Evolutionary conservation across 345 rosid species (phyloP).

Genomic region (Laguncularia racemosa): DNA sequence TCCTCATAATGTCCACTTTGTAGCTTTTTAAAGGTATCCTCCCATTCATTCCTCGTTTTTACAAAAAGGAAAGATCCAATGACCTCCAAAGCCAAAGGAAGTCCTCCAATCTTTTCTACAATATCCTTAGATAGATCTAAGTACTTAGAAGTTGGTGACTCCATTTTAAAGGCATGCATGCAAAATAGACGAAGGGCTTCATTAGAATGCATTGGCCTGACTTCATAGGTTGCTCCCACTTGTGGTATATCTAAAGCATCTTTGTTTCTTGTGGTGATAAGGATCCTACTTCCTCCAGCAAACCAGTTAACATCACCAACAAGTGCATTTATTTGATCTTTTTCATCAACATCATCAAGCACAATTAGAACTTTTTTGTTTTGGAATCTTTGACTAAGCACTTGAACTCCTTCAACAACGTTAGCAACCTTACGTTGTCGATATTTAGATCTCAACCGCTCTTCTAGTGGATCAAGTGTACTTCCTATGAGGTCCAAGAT

Average conservation of each 20-base stretch:
- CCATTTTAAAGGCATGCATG: background rate
- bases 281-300: too few species aligned
- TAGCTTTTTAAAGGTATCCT: background rate
- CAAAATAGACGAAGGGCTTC: slow-evolving; percentile 1
- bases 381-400: background rate
- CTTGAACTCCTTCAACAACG: background rate
- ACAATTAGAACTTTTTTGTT: background rate
- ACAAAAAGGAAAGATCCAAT: background rate
- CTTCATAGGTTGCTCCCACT: background rate
- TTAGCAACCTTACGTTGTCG: background rate
- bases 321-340: too few species aligned
- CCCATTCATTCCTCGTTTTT: background rate
- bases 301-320: too few species aligned
- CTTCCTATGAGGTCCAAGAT: background rate
- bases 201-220: background rate
- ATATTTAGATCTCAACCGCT: too few species aligned
- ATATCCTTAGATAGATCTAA: background rate
- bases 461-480: too few species aligned
- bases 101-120: background rate
- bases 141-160: too few species aligned
- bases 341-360: background rate
- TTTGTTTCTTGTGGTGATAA: background rate
- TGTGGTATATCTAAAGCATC: background rate
- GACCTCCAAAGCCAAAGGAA: slow-evolving; percentile 5
- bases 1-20: background rate